These are phyloP conservation scores for Phytophthora vignae DNA, from an alignment of 352 stramenopile genomes.

Conservation along the genomic window DNA sequence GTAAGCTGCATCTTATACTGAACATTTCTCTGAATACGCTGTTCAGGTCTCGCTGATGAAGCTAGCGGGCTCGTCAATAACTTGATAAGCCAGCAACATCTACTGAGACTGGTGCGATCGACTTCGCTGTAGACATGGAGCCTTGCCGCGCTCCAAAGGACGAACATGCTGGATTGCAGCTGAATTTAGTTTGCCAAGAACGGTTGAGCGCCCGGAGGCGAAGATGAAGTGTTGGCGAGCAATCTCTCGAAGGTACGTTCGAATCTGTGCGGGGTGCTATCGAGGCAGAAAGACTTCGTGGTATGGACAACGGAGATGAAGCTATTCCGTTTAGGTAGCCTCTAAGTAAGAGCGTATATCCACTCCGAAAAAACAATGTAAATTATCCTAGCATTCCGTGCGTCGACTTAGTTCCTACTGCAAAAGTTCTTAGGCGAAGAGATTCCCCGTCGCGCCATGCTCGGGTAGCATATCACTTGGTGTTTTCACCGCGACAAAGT, in stretches of 20 bases:
- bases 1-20: neutral
- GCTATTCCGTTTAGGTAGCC: too few relatives aligned
- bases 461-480: too few relatives aligned
- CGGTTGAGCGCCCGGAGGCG: constrained; percentile 6
- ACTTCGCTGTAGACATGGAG: neutral
- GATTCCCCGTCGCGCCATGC: too few relatives aligned
- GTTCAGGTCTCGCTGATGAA: too few relatives aligned
- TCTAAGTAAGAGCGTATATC: too few relatives aligned
- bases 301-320: too few relatives aligned
- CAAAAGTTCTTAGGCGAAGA: too few relatives aligned
- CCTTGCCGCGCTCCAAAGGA: neutral
- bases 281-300: too few relatives aligned
- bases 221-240: constrained; percentile 19
- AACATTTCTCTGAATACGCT: constrained; percentile 14
- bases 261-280: constrained; percentile 10
- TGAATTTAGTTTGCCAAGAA: constrained; percentile 16
- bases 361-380: too few relatives aligned
- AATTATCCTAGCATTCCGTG: too few relatives aligned
- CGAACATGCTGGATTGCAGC: neutral
- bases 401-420: too few relatives aligned
- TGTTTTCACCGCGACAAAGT: too few relatives aligned
- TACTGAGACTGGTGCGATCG: constrained; percentile 10
- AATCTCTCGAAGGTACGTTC: constrained; percentile 5
- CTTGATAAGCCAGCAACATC: constrained; percentile 2
- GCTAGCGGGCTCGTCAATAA: neutral